These are phyloP conservation scores for Rubroboletus satanas DNA, from an alignment of 768 basidiomycete genomes.

Conservation along the genomic window DNA sequence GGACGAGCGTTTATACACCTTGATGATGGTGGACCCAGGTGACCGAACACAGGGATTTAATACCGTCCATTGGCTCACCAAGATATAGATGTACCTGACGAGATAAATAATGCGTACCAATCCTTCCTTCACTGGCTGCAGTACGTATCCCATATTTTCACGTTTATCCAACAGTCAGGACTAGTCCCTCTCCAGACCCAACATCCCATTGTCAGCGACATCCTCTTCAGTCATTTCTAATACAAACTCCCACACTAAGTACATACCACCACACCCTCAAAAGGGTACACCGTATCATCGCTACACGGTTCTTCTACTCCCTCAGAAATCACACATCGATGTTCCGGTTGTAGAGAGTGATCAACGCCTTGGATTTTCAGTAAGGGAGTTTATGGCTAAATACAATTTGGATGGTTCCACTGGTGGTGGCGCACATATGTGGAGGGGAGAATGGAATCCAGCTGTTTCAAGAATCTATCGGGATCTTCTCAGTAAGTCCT, in stretches of 20 bases:
- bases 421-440: slow-evolving; percentile 81
- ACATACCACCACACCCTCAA: slow-evolving; percentile 91
- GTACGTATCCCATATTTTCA: slow-evolving; percentile 38
- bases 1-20: slow-evolving; percentile 77
- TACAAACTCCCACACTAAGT: slow-evolving; percentile 59
- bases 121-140: slow-evolving; percentile 84
- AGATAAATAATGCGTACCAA: slow-evolving; percentile 57
- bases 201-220: slow-evolving; percentile 71
- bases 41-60: slow-evolving; percentile 27
- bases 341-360: slow-evolving; percentile 45
- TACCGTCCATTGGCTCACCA: slow-evolving; percentile 5
- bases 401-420: slow-evolving; percentile 50
- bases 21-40: slow-evolving; percentile 89
- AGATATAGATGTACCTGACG: slow-evolving; percentile 76
- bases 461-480: slow-evolving; percentile 62
- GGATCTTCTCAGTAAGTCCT: slow-evolving; percentile 60
- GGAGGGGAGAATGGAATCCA: slow-evolving; percentile 72
- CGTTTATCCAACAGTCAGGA: not conserved
- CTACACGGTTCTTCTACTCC: slow-evolving; percentile 73
- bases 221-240: slow-evolving; percentile 38
- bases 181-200: slow-evolving; percentile 50
- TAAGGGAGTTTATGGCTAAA: slow-evolving; percentile 55
- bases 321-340: slow-evolving; percentile 50
- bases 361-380: slow-evolving; percentile 58
- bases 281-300: slow-evolving; percentile 88